These are phyloP conservation scores for Apiospora sp. DNA, from an alignment of 2,329 filamentous ascomycete genomes.

Conservation along the genomic window DNA sequence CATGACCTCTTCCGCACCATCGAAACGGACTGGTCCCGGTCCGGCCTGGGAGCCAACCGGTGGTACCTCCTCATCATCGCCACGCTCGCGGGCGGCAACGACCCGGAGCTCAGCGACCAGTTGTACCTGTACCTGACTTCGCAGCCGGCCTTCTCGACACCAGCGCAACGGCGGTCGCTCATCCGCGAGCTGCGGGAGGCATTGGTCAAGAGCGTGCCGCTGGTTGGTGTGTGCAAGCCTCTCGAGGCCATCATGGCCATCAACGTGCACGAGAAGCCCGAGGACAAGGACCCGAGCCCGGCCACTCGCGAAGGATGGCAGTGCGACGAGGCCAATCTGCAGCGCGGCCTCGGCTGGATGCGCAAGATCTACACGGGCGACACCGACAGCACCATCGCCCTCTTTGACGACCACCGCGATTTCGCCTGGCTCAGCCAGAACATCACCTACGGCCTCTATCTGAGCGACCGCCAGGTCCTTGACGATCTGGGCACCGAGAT, in stretches of 20 bases:
- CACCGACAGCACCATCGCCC: slow-evolving; percentile 42
- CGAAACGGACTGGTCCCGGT: slow-evolving; percentile 23
- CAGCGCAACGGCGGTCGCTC: slow-evolving; percentile 54
- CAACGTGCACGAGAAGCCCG: slow-evolving; percentile 53
- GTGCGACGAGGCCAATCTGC: slow-evolving; percentile 61
- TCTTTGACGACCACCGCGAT: slow-evolving; percentile 48
- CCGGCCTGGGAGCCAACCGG: slow-evolving; percentile 31
- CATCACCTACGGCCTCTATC: slow-evolving; percentile 66
- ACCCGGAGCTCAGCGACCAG: slow-evolving; percentile 58
- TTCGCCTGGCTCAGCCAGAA: slow-evolving; percentile 59
- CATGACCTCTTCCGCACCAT: slow-evolving; percentile 24
- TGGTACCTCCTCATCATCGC: slow-evolving; percentile 42
- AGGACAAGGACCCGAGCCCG: slow-evolving; percentile 63
- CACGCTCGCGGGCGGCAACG: slow-evolving; percentile 56
- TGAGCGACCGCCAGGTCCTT: slow-evolving; percentile 63
- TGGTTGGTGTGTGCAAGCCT: slow-evolving; percentile 70
- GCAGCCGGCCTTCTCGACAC: slow-evolving; percentile 53
- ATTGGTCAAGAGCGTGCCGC: slow-evolving; percentile 63
- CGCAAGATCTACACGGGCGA: slow-evolving; percentile 63
- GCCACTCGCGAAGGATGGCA: slow-evolving; percentile 58
- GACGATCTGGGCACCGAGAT: slow-evolving; percentile 63
- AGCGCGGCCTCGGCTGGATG: slow-evolving; percentile 63
- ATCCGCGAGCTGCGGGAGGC: slow-evolving; percentile 63
- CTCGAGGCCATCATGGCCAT: slow-evolving; percentile 68
- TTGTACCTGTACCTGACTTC: slow-evolving; percentile 64